Percentiles rank a stretch among this genome's conserved stretches.
phyloP scores from a whole-genome alignment of 2,329 filamentous ascomycete genomes.

The Apiospora malaysiana region DNA sequence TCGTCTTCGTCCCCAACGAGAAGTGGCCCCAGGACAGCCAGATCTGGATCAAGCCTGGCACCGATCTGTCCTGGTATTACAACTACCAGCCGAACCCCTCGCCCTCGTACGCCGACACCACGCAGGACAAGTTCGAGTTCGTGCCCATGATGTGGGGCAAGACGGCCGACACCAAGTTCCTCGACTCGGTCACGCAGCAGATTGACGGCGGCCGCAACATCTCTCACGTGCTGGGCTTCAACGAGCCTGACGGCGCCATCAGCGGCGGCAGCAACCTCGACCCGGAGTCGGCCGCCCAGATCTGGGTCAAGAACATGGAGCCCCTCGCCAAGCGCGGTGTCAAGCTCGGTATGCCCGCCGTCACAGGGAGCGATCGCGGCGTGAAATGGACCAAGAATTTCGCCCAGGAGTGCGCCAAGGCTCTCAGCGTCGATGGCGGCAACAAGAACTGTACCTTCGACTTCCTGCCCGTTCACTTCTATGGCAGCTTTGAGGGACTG shows the following conservation, averaged over 20 bases:
- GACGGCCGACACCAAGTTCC: conserved; percentile 63
- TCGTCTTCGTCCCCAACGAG: conserved; percentile 68
- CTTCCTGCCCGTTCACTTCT: conserved; percentile 71
- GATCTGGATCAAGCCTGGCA: conserved; percentile 63
- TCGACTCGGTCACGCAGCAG: conserved; percentile 60
- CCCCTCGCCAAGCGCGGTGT: conserved; percentile 69
- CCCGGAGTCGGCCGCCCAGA: conserved; percentile 65
- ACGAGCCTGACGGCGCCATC: conserved; percentile 72
- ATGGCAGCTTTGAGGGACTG: conserved; percentile 72
- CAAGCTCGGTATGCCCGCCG: conserved; percentile 72
- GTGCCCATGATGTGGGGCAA: conserved; percentile 83
- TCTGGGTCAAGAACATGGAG: conserved; percentile 75
- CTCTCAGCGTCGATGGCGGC: conserved; percentile 53
- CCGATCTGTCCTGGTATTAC: conserved; percentile 82
- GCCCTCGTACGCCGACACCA: conserved; percentile 50
- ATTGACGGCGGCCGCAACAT: conserved; percentile 63
- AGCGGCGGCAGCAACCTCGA: conserved; percentile 68
- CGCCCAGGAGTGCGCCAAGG: conserved; percentile 64
- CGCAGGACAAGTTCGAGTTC: conserved; percentile 69
- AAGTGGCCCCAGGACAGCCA: conserved; percentile 65
- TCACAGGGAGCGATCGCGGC: conserved; percentile 66
- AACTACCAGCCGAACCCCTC: conserved; percentile 72
- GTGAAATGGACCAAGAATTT: conserved; percentile 73
- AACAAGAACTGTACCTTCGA: conserved; percentile 64
- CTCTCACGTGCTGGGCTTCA: conserved; percentile 74